These are phyloP conservation scores for Lyophyllum decastes DNA, from an alignment of 768 basidiomycete genomes.

Conservation along the genomic window DNA sequence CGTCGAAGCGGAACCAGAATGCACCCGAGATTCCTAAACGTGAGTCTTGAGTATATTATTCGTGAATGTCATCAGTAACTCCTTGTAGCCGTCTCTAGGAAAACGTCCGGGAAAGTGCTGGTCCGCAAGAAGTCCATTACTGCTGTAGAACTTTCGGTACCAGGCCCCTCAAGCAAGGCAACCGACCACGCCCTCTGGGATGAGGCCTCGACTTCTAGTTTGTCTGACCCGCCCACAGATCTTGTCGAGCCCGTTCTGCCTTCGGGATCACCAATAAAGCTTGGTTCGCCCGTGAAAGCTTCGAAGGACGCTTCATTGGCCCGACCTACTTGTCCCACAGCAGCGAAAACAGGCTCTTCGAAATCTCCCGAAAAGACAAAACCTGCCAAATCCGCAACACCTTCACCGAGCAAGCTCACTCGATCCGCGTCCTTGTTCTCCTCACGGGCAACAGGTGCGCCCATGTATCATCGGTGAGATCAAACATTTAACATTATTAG, in stretches of 20 bases:
- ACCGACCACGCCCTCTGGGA: constrained; percentile 11
- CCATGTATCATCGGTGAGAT: background rate
- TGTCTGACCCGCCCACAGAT: constrained; percentile 14
- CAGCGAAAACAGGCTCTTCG: constrained; percentile 22
- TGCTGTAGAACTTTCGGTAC: background rate
- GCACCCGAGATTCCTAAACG: constrained; percentile 9
- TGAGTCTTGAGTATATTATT: background rate
- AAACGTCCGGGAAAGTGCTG: background rate
- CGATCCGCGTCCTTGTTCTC: constrained; percentile 30
- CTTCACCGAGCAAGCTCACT: constrained; percentile 33
- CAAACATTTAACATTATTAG: background rate
- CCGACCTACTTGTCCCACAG: constrained; percentile 20
- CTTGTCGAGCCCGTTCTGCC: constrained; percentile 9
- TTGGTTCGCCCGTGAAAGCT: constrained; percentile 26
- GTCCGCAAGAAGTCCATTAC: background rate
- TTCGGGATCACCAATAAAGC: constrained; percentile 35
- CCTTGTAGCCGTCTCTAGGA: constrained; percentile 3
- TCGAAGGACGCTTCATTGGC: constrained; percentile 9
- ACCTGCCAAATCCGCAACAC: constrained; percentile 20
- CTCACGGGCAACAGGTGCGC: constrained; percentile 31
- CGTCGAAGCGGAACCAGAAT: constrained; percentile 27
- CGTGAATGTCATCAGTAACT: background rate
- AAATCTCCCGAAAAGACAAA: constrained; percentile 26
- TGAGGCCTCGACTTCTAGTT: constrained; percentile 12
- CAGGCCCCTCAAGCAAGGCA: background rate